Evolutionary conservation across 163 green algal species (phyloP).

Genomic region (Trebouxiophyceae sp.): DNA sequence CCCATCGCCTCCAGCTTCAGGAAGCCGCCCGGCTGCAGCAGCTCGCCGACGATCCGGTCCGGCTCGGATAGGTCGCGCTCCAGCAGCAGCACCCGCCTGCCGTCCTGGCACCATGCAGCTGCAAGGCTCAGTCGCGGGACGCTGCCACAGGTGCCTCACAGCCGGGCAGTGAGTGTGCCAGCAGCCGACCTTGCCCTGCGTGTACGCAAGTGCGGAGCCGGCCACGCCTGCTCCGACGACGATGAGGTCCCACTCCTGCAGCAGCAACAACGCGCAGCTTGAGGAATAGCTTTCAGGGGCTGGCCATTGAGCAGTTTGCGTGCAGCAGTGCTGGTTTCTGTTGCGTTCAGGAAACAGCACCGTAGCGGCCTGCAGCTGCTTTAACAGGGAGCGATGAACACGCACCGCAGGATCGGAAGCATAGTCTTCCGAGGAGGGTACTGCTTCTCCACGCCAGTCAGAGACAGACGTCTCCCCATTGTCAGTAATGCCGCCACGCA

Average conservation of each 20-base stretch:
- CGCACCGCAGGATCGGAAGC: too few species aligned
- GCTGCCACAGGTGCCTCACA: neutral
- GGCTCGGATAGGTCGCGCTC: constrained; percentile 89
- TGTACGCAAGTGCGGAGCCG: constrained; percentile 71
- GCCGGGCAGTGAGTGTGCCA: neutral
- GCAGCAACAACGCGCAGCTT: too few species aligned
- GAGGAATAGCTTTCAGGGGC: too few species aligned
- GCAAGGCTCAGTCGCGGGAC: neutral
- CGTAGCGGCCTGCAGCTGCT: too few species aligned
- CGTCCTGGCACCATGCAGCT: constrained; percentile 34
- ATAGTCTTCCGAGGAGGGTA: too few species aligned
- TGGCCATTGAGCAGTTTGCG: too few species aligned
- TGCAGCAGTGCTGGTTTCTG: too few species aligned
- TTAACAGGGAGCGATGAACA: too few species aligned
- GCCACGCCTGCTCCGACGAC: constrained; percentile 88
- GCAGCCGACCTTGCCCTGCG: constrained; percentile 55
- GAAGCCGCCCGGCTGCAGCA: constrained; percentile 92
- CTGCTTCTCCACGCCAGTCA: too few species aligned
- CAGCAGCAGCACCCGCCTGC: constrained; percentile 80
- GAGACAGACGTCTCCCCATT: too few species aligned
- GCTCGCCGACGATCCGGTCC: constrained; percentile 95
- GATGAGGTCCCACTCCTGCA: constrained; percentile 76
- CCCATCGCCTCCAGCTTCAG: constrained; percentile 85
- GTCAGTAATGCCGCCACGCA: too few species aligned
- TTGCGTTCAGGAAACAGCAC: too few species aligned